Evolutionary conservation across 2,329 filamentous ascomycete species (phyloP), one percentile per base, ranked within the genome.

Genomic region (Botrytis sinoallii): DNA sequence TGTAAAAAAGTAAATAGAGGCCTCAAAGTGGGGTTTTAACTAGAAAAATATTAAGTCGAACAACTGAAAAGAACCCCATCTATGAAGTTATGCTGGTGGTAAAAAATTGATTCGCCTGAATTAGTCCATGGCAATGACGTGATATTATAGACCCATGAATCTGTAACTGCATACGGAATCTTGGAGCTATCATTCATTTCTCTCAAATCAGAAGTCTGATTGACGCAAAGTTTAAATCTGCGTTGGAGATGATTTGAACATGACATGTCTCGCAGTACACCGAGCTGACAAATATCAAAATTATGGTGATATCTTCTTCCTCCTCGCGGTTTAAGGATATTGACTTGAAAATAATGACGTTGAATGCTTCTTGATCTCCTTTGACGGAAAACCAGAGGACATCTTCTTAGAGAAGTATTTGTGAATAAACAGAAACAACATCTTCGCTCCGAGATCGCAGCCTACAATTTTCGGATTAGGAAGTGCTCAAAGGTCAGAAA

Each of bases 401-500:
- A 8, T 18, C 3, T 29, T 6, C 0, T 18, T 57, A 7, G n/a
- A 7, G 6, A 29, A 57, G 3, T 29, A 57, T 29, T 0, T 1
- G 1, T 8, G 6, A 18, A 29, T 12, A 0, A 25, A 16, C 0
- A 7, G 12, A 14, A 55, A n/a, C 12, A n/a, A n/a, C 7, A 16
- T 55, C 3, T 0, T n/a, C 48, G 12, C 25, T n/a, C 25, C 48
- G 48, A n/a, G 20, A 55, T n/a, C 25, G 5, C 12, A 55, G 0
- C n/a, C 7, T 29, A 14, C 14, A 18, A 32, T 57, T 3, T 2
- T n/a, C 0, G n/a, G 14, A 29, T 57, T 57, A 4, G n/a, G 52
- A 32, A 8, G 3, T 0, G 6, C 14, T 29, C 7, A 0, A 57
- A 29, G n/a, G 14, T 32, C 1, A 3, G 16, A 2, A 29, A 0